Percentiles rank a stretch among this genome's conserved stretches.
phyloP scores from a whole-genome alignment of 345 rosid genomes.

The Brassica cretica region DNA sequence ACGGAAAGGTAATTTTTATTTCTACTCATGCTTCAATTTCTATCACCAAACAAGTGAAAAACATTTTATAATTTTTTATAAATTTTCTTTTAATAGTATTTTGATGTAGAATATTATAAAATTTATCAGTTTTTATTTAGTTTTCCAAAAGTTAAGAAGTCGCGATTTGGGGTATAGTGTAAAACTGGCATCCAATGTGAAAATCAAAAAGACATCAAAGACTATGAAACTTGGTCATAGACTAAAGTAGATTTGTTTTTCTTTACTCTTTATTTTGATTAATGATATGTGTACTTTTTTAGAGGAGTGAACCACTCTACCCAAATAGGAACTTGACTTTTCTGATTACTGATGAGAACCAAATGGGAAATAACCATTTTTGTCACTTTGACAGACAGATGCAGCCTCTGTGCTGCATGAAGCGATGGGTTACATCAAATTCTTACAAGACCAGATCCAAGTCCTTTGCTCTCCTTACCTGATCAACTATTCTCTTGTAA shows the following conservation, averaged over 20 bases:
- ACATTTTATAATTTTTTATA: not conserved
- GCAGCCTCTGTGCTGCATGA: constrained; percentile 92
- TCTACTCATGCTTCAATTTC: not conserved
- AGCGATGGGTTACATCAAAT: constrained; percentile 95
- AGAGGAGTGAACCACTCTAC: constrained; percentile 11
- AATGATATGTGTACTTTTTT: constrained; percentile 14
- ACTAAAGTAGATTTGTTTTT: constrained; percentile 14
- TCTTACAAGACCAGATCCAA: constrained; percentile 90
- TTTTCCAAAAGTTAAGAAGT: constrained; percentile 40
- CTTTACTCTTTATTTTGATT: not conserved
- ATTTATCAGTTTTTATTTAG: no score
- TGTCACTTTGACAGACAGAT: constrained; percentile 67
- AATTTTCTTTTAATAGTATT: not conserved
- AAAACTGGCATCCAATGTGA: constrained; percentile 40
- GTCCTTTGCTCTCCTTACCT: constrained; percentile 84
- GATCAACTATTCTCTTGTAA: constrained; percentile 43
- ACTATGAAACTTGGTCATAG: constrained; percentile 32
- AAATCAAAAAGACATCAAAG: constrained; percentile 31
- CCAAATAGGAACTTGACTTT: constrained; percentile 24
- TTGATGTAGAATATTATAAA: not conserved
- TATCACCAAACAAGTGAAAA: not conserved
- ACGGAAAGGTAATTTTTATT: constrained; percentile 65
- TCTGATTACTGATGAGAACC: not conserved
- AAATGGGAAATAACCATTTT: not conserved
- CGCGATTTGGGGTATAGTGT: constrained; percentile 40